Evolutionary conservation across 371 early-diverging fungal genomes (phyloP).

Genomic region (Catenaria anguillulae): DNA sequence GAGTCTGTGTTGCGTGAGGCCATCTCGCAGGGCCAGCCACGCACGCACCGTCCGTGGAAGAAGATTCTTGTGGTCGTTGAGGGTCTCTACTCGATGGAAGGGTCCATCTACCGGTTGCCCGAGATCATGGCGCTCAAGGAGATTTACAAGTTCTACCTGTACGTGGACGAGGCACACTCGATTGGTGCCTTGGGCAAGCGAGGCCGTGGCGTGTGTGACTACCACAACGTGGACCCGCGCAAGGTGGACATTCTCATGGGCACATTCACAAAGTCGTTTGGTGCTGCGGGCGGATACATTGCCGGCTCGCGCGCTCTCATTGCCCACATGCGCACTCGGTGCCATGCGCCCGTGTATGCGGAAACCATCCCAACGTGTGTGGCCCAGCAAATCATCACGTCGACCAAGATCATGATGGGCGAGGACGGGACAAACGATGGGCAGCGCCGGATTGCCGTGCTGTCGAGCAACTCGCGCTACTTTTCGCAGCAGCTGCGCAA

Average conservation of each 20-base stretch:
- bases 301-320: constrained; percentile 69
- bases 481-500: constrained; percentile 66
- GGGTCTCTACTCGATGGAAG: constrained; percentile 99
- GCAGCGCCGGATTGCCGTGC: constrained; percentile 55
- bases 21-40: constrained; percentile 97
- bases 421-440: constrained; percentile 69
- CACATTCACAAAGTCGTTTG: constrained; percentile 99
- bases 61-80: constrained; percentile 97
- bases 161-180: constrained; percentile 99
- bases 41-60: constrained; percentile 97
- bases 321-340: constrained; percentile 61
- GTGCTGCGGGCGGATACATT: constrained; percentile 97
- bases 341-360: constrained; percentile 77
- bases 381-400: constrained; percentile 80
- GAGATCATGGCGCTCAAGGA: constrained; percentile 82
- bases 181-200: constrained; percentile 91
- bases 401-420: constrained; percentile 77
- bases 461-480: constrained; percentile 78
- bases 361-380: constrained; percentile 91
- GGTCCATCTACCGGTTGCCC: constrained; percentile 78
- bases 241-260: constrained; percentile 98
- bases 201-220: constrained; percentile 97
- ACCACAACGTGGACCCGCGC: constrained; percentile 72
- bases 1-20: constrained; percentile 74
- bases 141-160: constrained; percentile 96